phyloP scores from a whole-genome alignment of 2,329 filamentous ascomycete species.

The Phaeoacremonium minimum region DNA sequence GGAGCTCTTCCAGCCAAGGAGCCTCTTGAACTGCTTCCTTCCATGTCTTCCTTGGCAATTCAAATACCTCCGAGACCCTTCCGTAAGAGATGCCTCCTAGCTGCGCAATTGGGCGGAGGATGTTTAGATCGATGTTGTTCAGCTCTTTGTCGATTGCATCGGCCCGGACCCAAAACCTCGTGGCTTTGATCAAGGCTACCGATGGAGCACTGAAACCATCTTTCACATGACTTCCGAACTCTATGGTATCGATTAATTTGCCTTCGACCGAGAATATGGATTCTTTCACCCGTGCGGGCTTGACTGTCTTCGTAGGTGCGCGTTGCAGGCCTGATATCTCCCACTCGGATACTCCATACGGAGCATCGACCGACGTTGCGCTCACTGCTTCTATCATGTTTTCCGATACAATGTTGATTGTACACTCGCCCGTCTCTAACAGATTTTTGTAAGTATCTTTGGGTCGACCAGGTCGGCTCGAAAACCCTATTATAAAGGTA shows the following conservation, averaged over 20 bases:
- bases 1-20: neutral
- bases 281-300: slow-evolving; percentile 18
- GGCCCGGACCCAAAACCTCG: slow-evolving; percentile 20
- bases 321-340: slow-evolving; percentile 13
- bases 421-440: slow-evolving; percentile 50
- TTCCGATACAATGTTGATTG: slow-evolving; percentile 59
- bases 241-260: slow-evolving; percentile 20
- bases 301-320: slow-evolving; percentile 9
- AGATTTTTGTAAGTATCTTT: slow-evolving; percentile 59
- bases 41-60: neutral
- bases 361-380: slow-evolving; percentile 52
- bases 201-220: slow-evolving; percentile 15
- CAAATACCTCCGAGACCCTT: neutral
- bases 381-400: slow-evolving; percentile 61
- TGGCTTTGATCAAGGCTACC: slow-evolving; percentile 20
- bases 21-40: neutral
- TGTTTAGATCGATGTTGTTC: neutral
- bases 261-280: slow-evolving; percentile 20
- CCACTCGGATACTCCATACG: slow-evolving; percentile 48
- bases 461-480: slow-evolving; percentile 46
- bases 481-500: slow-evolving; percentile 55
- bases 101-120: neutral
- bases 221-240: slow-evolving; percentile 13
- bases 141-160: neutral
- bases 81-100: neutral